Evolutionary conservation across 2,329 filamentous ascomycete species (phyloP), one percentile per base, ranked within the genome.

Genomic region (Coniella vitis): DNA sequence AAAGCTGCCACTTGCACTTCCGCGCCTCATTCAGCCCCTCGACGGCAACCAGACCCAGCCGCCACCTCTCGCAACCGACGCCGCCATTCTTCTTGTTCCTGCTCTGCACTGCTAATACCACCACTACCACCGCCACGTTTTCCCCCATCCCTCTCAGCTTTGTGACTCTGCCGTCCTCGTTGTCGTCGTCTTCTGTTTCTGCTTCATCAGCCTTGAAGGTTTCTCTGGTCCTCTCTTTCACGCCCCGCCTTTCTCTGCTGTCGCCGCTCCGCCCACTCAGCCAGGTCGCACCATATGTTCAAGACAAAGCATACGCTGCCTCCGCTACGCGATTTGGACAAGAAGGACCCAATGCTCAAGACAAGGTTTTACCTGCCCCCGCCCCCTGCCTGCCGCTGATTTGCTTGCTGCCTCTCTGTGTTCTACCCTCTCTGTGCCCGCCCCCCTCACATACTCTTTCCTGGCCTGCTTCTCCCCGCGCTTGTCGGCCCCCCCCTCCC

Each of bases 301-400:
- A 59, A 60, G 41, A 50, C 60, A 38, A 59, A 60, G 45, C 53
- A 55, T 40, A 46, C 55, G 3, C 47, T 61, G 12, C 60, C 60
- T 43, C 58, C 58, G 47, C 55, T 61, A 47, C 60, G 60, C 49
- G 59, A 61, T 45, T 52, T 54, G 39, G 58, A 61, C 42, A 56
- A 55, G 47, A 57, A 56, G 49, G 56, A 57, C 44, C 47, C 48
- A 34, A 56, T 54, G 47, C 50, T 58, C 43, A 60, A 60, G 54
- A 55, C 57, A 60, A 61, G 59, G 59, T 61, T 54, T 48, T 54
- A 42, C 47, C 46, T 34, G n/a, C 25, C 25, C 37, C 38, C 34
- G 4, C 20, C 47, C n/a, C 25, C 47, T 35, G 20, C 34, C 25
- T 12, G 16, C 16, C 17, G 3, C 10, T 13, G 9, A 19, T 29